Evolutionary conservation across 2,329 filamentous ascomycete genomes (phyloP).

Genomic region (Thermoascus crustaceus): DNA sequence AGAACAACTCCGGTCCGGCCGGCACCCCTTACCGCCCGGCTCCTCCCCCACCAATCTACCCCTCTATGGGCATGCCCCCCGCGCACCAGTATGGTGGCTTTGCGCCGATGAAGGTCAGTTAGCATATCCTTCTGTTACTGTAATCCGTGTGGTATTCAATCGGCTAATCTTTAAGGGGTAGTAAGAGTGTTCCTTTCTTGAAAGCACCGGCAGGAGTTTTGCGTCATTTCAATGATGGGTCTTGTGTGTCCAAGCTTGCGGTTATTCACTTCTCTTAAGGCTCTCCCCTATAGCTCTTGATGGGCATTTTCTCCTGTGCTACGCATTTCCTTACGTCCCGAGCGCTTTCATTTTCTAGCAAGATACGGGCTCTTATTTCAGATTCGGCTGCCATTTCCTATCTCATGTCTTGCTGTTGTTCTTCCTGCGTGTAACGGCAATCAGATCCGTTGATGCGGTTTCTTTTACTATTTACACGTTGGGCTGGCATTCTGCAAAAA

Average conservation of each 20-base stretch:
- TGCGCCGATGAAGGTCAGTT: constrained; percentile 58
- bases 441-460: constrained; percentile 25
- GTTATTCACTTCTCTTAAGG: constrained; percentile 27
- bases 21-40: constrained; percentile 95
- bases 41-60: constrained; percentile 68
- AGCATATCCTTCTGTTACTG: constrained; percentile 5
- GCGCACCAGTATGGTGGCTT: constrained; percentile 55
- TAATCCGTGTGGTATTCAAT: too few relatives aligned
- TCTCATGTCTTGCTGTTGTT: constrained; percentile 10
- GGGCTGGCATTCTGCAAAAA: constrained; percentile 41
- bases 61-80: constrained; percentile 60
- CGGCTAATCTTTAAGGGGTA: too few relatives aligned
- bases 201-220: constrained; percentile 38
- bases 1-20: constrained; percentile 96
- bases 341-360: constrained; percentile 33
- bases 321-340: constrained; percentile 32
- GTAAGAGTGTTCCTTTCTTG: constrained; percentile 25
- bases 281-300: constrained; percentile 36
- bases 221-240: constrained; percentile 35
- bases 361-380: constrained; percentile 24
- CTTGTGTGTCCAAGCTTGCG: constrained; percentile 31
- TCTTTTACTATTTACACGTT: constrained; percentile 29
- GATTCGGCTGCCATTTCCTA: constrained; percentile 4
- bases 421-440: constrained; percentile 30
- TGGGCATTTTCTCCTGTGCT: constrained; percentile 35